A percentile compares a stretch with the other conserved stretches of the same genome.
Evolutionary conservation across 257 asterid species (phyloP).

Genomic region (Apocynum venetum): DNA sequence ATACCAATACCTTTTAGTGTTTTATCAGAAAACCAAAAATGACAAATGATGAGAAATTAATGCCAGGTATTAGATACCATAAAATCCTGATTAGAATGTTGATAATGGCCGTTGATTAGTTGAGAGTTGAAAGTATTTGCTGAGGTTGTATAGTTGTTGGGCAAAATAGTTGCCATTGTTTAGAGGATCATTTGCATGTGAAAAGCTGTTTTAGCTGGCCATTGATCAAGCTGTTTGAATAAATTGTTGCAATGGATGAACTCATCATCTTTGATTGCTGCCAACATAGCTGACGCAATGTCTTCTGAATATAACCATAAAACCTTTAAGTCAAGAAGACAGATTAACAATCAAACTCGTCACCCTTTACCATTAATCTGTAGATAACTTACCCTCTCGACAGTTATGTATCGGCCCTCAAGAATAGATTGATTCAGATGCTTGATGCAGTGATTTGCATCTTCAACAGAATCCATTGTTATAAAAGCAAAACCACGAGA

Average conservation of each 20-base stretch:
- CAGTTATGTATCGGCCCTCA: conserved; percentile 77
- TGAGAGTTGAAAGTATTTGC: conserved; percentile 86
- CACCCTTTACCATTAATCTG: conserved; percentile 29
- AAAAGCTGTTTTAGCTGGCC: conserved; percentile 89
- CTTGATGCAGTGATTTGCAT: conserved; percentile 83
- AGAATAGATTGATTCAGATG: conserved; percentile 91
- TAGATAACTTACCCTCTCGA: conserved; percentile 38
- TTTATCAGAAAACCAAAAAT: not conserved
- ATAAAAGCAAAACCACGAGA: conserved; percentile 97
- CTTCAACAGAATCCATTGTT: conserved; percentile 78
- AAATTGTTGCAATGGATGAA: conserved; percentile 84
- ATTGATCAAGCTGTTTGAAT: conserved; percentile 53
- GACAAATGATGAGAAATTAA: conserved; percentile 26
- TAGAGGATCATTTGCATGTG: conserved; percentile 93
- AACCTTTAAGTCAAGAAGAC: conserved; percentile 86
- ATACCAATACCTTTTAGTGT: not conserved
- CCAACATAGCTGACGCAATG: conserved; percentile 90
- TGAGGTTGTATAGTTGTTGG: conserved; percentile 94
- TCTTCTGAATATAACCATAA: conserved; percentile 97
- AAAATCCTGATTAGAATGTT: conserved; percentile 88
- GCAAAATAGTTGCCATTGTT: conserved; percentile 78
- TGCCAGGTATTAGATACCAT: conserved; percentile 81
- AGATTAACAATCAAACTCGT: conserved; percentile 36
- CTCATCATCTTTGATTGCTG: conserved; percentile 98
- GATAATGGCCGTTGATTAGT: conserved; percentile 90